Evolutionary conservation across 164 flowering plant genomes (phyloP).

Genomic region (Malania oleifera): DNA sequence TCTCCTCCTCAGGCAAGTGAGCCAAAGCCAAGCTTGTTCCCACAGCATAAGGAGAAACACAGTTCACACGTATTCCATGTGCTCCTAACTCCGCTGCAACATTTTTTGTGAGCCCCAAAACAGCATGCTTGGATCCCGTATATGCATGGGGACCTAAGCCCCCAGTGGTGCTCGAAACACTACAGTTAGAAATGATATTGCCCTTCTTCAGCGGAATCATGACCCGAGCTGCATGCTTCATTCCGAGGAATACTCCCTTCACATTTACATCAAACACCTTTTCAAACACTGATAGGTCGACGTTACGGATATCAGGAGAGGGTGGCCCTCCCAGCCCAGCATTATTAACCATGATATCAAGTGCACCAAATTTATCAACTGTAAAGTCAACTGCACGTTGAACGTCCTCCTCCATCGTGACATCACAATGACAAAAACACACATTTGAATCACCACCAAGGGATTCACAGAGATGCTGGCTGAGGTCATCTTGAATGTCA

Average conservation of each 20-base stretch:
- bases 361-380: constrained; percentile 53
- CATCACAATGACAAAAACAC: constrained; percentile 59
- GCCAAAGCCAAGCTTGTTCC: constrained; percentile 56
- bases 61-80: constrained; percentile 80
- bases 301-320: constrained; percentile 46
- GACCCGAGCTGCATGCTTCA: constrained; percentile 88
- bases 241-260: constrained; percentile 70
- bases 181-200: constrained; percentile 52
- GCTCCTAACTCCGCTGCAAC: constrained; percentile 83
- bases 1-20: constrained; percentile 67
- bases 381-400: constrained; percentile 54
- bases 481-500: constrained; percentile 63
- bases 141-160: constrained; percentile 81
- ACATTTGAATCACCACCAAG: constrained; percentile 36
- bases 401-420: constrained; percentile 62
- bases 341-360: constrained; percentile 84
- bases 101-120: constrained; percentile 67
- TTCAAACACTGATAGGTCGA: constrained; percentile 46
- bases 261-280: constrained; percentile 70
- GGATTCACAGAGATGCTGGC: constrained; percentile 35
- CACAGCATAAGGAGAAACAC: constrained; percentile 87
- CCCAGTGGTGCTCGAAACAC: constrained; percentile 52
- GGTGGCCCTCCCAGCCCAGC: constrained; percentile 69
- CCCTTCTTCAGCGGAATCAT: constrained; percentile 78
- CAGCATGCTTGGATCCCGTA: constrained; percentile 78